Evolutionary conservation across 768 basidiomycete genomes (phyloP), one percentile per base, ranked within the genome.

Genomic region (Suillus lakei): DNA sequence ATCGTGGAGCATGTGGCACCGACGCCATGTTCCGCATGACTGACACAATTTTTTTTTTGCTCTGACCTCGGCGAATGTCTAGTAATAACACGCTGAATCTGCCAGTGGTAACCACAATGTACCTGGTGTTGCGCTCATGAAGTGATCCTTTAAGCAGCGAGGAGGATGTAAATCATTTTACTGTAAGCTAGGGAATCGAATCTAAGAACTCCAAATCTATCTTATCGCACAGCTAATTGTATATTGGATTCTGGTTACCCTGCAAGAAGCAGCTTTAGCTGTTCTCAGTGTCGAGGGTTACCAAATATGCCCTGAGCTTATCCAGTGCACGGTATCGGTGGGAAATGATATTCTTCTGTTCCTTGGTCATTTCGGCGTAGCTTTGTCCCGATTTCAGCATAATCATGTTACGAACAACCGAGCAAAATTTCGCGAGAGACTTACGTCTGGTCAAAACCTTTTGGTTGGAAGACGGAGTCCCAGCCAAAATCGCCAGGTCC

Each of bases 391-490:
- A 5, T 7, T 51, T 66, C 15, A 63, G 51, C n/a, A 16, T n/a
- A n/a, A n/a, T n/a, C n/a, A n/a, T n/a, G n/a, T 39, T 30, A n/a
- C 32, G 23, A 50, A 48, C 10, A n/a, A 43, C 43, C 28, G 15
- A 15, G 2, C 4, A 41, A 44, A 38, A 44, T 51, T 7, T 28
- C 3, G 7, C 34, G 28, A 46, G 9, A 70, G 78, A 73, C 83
- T 65, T 66, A 96, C 92, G 96, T 99, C 76, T 88, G 82, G 8
- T 89, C 88, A 23, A 85, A 88, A 12, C 86, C 90, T 58, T 86
- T 82, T 0, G 92, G 92, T 73, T 95, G 86, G 72, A 97, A 98
- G 10, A 92, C 79, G 0, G 95, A 83, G 77, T 97, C 95, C 95
- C 96, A 98, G 28, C 97, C 97, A 73, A 98, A 98, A 15, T 85